These are phyloP conservation scores for Achaetomiella virescens DNA, from an alignment of 495 filamentous ascomycete species.

Conservation along the genomic window DNA sequence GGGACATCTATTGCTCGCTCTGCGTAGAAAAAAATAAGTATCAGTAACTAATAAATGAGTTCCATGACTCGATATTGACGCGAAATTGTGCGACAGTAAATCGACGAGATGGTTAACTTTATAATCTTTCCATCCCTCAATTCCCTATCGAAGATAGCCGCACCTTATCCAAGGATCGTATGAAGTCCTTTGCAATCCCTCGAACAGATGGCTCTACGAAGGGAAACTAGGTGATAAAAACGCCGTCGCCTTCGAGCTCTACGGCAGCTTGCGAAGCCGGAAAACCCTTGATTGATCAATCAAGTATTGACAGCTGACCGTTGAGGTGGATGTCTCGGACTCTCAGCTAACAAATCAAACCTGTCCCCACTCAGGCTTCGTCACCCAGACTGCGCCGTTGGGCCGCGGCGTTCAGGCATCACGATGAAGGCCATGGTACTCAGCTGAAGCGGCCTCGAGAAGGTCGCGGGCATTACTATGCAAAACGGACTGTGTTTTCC, in stretches of 20 bases:
- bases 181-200: slow-evolving; percentile 12
- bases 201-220: slow-evolving; percentile 15
- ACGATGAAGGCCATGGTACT: slow-evolving; percentile 12
- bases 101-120: too few species aligned
- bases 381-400: slow-evolving; percentile 1
- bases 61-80: too few species aligned
- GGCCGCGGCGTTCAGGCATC: slow-evolving; percentile 7
- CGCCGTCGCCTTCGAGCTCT: slow-evolving; percentile 13
- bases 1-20: background rate
- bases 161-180: slow-evolving; percentile 14
- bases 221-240: slow-evolving; percentile 7
- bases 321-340: too few species aligned
- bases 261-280: slow-evolving; percentile 5
- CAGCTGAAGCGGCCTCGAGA: background rate
- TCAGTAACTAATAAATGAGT: too few species aligned
- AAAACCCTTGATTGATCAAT: slow-evolving; percentile 9
- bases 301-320: too few species aligned
- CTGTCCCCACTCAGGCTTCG: slow-evolving; percentile 13
- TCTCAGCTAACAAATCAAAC: background rate
- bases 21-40: too few species aligned
- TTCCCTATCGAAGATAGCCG: slow-evolving; percentile 12
- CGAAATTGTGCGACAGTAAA: slow-evolving; percentile 14
- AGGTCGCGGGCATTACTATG: background rate
- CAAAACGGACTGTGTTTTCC: background rate
- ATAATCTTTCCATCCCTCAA: too few species aligned